phyloP scores from a whole-genome alignment of 352 stramenopile genomes.

The Bremia lactucae region DNA sequence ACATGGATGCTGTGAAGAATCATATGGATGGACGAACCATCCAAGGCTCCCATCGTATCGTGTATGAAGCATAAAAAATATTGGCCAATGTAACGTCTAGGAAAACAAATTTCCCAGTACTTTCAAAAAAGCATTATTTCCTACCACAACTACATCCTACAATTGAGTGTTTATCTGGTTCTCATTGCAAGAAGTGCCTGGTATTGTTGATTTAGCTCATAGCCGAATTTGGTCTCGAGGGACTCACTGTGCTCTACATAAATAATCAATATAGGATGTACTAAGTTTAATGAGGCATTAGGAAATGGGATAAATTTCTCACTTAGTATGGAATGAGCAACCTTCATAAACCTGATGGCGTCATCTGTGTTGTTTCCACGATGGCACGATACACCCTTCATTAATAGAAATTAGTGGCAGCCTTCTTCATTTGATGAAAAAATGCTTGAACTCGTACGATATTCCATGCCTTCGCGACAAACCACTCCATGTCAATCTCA shows the following conservation, averaged over 20 bases:
- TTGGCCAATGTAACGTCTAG: too few species aligned
- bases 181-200: slow-evolving; percentile 20
- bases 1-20: slow-evolving; percentile 67
- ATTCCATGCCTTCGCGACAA: slow-evolving; percentile 69
- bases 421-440: too few species aligned
- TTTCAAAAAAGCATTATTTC: too few species aligned
- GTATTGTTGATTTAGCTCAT: slow-evolving; percentile 33
- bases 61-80: slow-evolving; percentile 40
- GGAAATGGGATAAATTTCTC: too few species aligned
- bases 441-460: too few species aligned
- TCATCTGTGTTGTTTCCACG: slow-evolving; percentile 21
- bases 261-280: background rate
- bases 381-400: slow-evolving; percentile 28
- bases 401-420: slow-evolving; percentile 1
- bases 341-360: slow-evolving; percentile 35
- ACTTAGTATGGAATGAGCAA: slow-evolving; percentile 33
- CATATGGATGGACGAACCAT: slow-evolving; percentile 40
- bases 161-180: too few species aligned
- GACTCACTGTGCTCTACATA: slow-evolving; percentile 23
- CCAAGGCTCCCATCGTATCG: slow-evolving; percentile 25
- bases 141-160: too few species aligned
- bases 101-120: too few species aligned
- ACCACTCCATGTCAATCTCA: slow-evolving; percentile 55
- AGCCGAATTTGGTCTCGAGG: slow-evolving; percentile 20
- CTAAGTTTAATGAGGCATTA: too few species aligned